phyloP scores from a whole-genome alignment of 768 basidiomycete species.

The Mycena venus region DNA sequence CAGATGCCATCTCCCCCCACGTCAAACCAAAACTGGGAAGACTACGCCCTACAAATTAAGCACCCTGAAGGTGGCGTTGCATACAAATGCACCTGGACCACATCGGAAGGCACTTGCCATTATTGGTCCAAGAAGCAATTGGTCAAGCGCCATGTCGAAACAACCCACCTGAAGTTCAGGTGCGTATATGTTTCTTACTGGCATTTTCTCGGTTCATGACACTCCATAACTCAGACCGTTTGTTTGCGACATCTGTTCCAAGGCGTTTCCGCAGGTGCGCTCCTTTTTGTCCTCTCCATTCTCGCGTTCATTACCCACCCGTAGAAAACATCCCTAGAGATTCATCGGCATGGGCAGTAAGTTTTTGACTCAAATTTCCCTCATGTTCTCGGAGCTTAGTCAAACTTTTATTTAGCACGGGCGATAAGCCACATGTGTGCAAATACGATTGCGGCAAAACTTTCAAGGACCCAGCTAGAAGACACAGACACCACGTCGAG shows the following conservation, averaged over 20 bases:
- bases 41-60: conserved; percentile 31
- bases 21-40: conserved; percentile 36
- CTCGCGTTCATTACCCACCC: background rate
- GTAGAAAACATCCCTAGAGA: conserved; percentile 70
- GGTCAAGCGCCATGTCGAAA: conserved; percentile 77
- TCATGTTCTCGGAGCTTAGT: conserved; percentile 1
- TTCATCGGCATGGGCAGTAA: conserved; percentile 69
- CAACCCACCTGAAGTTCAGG: conserved; percentile 73
- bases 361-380: conserved; percentile 21
- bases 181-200: conserved; percentile 43
- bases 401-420: conserved; percentile 58
- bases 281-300: background rate
- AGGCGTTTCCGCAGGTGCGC: conserved; percentile 61
- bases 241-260: conserved; percentile 64
- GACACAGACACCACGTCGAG: conserved; percentile 70
- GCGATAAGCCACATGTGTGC: conserved; percentile 67
- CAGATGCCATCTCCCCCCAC: background rate
- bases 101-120: conserved; percentile 37
- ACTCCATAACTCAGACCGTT: conserved; percentile 57
- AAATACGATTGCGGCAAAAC: conserved; percentile 61
- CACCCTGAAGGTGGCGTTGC: conserved; percentile 34
- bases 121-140: conserved; percentile 66
- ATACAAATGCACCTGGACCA: conserved; percentile 46
- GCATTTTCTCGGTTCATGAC: background rate
- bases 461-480: conserved; percentile 76